These are phyloP conservation scores for Lonicera japonica DNA, from an alignment of 129 eudicot species.

Conservation along the genomic window DNA sequence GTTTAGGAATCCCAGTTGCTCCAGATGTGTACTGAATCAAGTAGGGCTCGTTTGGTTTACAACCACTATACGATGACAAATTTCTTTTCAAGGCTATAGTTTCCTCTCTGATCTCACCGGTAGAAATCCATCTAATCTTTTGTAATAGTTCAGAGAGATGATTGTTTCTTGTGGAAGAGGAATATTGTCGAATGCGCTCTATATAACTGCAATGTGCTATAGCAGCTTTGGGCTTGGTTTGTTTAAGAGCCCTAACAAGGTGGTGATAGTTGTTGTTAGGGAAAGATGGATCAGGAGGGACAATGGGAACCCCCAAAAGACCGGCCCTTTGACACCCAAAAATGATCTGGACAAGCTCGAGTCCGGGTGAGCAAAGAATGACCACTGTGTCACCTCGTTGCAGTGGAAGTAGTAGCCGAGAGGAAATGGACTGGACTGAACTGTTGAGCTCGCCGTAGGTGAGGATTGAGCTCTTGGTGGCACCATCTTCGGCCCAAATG, in stretches of 20 bases:
- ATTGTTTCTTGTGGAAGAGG: slow-evolving; percentile 13
- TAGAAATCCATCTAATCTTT: slow-evolving; percentile 39
- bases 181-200: slow-evolving; percentile 24
- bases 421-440: slow-evolving; percentile 42
- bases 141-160: slow-evolving; percentile 26
- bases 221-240: slow-evolving; percentile 62
- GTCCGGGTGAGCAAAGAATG: slow-evolving; percentile 58
- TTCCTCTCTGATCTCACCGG: slow-evolving; percentile 25
- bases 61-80: slow-evolving; percentile 41
- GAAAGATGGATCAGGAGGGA: slow-evolving; percentile 57
- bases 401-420: slow-evolving; percentile 29
- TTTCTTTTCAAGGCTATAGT: not conserved
- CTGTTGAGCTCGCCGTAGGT: slow-evolving; percentile 56
- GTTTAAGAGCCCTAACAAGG: slow-evolving; percentile 58
- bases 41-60: slow-evolving; percentile 47
- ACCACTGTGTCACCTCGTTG: slow-evolving; percentile 47
- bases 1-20: slow-evolving; percentile 72
- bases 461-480: slow-evolving; percentile 19
- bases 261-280: slow-evolving; percentile 52
- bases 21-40: slow-evolving; percentile 83
- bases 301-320: slow-evolving; percentile 48
- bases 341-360: slow-evolving; percentile 54
- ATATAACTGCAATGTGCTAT: slow-evolving; percentile 34
- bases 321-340: slow-evolving; percentile 74
- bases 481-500: slow-evolving; percentile 58